Percentiles rank a stretch among this genome's conserved stretches.
Conservation (phyloP, 208 protist genomes). For the Trypanosoma brucei region DNA sequence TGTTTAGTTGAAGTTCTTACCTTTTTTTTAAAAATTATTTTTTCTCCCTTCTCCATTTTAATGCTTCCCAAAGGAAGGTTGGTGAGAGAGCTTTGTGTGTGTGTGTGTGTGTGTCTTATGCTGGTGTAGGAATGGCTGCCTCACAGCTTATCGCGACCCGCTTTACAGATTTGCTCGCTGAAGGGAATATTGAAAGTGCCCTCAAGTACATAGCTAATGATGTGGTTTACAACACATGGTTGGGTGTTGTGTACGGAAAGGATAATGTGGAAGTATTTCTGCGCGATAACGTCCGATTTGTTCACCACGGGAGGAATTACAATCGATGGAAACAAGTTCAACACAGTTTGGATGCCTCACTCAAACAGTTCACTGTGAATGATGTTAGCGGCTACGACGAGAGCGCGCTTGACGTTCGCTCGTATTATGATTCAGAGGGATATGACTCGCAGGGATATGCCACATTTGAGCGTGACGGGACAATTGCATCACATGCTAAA, state of each 20-base stretch:
- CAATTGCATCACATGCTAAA: constrained; percentile 41
- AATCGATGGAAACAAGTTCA: constrained; percentile 72
- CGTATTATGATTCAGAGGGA: constrained; percentile 33
- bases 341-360: constrained; percentile 45
- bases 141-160: constrained; percentile 56
- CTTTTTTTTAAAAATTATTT: too few relatives aligned
- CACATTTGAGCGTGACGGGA: constrained; percentile 73
- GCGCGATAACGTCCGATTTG: constrained; percentile 70
- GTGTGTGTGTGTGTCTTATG: neutral
- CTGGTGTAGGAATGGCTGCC: constrained; percentile 32
- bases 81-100: neutral
- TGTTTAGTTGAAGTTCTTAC: neutral
- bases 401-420: neutral
- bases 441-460: constrained; percentile 77
- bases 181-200: constrained; percentile 56
- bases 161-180: constrained; percentile 50
- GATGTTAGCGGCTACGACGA: neutral
- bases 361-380: neutral
- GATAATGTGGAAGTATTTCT: constrained; percentile 73
- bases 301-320: constrained; percentile 54
- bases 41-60: too few relatives aligned
- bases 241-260: constrained; percentile 71
- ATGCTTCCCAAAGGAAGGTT: too few relatives aligned
- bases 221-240: constrained; percentile 74
- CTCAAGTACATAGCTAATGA: constrained; percentile 60